Evolutionary conservation across 768 basidiomycete genomes (phyloP).

Genomic region (Amanita exitialis): DNA sequence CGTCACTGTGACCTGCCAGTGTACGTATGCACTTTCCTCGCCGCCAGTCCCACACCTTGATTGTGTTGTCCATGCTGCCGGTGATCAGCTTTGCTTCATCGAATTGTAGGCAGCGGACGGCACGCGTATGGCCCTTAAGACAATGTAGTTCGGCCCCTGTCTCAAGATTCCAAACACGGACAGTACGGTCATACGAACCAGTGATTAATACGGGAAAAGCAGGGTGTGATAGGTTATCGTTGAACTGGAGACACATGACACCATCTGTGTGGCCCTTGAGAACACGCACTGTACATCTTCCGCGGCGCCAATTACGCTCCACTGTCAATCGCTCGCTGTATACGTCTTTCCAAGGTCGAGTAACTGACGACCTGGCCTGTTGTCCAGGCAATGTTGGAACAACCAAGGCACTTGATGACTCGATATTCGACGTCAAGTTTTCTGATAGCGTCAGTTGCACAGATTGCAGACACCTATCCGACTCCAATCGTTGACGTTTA

Average conservation of each 20-base stretch:
- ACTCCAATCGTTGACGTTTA: conserved; percentile 32
- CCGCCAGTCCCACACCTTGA: conserved; percentile 96
- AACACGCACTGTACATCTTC: conserved; percentile 75
- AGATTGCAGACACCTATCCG: conserved; percentile 3
- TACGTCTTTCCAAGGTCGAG: conserved; percentile 96
- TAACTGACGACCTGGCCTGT: conserved; percentile 29
- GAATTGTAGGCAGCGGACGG: conserved; percentile 89
- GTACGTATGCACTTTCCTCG: conserved; percentile 81
- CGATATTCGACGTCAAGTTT: conserved; percentile 7
- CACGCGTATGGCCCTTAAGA: conserved; percentile 84
- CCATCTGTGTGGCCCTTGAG: conserved; percentile 92
- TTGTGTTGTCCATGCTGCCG: conserved; percentile 90
- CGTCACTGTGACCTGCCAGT: conserved; percentile 83
- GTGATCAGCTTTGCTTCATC: conserved; percentile 94
- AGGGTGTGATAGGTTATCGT: conserved; percentile 73
- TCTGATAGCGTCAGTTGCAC: background rate
- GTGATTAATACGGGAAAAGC: conserved; percentile 93
- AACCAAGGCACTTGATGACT: conserved; percentile 18
- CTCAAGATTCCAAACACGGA: conserved; percentile 95
- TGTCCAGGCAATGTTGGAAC: conserved; percentile 18
- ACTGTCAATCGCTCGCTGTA: conserved; percentile 96
- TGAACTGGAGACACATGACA: conserved; percentile 95
- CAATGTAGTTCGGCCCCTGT: conserved; percentile 76
- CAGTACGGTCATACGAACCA: conserved; percentile 93
- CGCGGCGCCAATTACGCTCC: conserved; percentile 96